Evolutionary conservation across 129 eudicot species (phyloP), one percentile per base, ranked within the genome.

Genomic region (Ambrosia trifida): DNA sequence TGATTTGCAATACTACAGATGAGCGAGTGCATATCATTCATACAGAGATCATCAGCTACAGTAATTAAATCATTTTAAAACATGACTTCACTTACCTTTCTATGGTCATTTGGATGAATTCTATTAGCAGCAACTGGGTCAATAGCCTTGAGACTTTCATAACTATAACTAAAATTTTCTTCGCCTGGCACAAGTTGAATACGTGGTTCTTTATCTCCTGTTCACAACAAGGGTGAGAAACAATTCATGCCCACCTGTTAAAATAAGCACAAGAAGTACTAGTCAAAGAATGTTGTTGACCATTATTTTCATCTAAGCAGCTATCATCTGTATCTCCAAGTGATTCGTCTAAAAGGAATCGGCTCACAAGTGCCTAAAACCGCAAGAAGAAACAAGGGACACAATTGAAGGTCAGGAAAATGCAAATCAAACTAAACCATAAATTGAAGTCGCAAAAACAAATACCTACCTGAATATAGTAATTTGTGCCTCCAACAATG

Each of bases 401-500:
- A 5, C 41, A 18, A 70, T 18, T 2, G 19, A 66, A 44, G 35
- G 49, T 44, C 44, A 68, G 14, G 35, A 36, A 53, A 28, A 65
- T 41, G 28, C 12, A 66, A 66, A 66, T 52, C 16, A 46, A 72
- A 46, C 10, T 52, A 41, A 74, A 13, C 33, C 4, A 40, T 54
- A 2, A 43, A 72, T 16, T 72, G 36, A 45, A 75, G 36, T 70
- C 18, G 3, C 53, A 46, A n/a, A 69, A 2, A 64, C 51, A 9
- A 52, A 28, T 41, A 59, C 47, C 50, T 81, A 90, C 99, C 97
- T 90, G 99, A 64, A 95, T 90, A 81, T 95, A 95, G 74, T 85
- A 95, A 81, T 90, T 95, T 73, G 99, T 95, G 76, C 99, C 99
- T 36, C 99, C 99, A 61, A 95, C 99, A 74, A 95, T 80, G 32